Conservation (phyloP, 2,329 filamentous ascomycete genomes). For the Cladosporium austrohemisphaericum region DNA sequence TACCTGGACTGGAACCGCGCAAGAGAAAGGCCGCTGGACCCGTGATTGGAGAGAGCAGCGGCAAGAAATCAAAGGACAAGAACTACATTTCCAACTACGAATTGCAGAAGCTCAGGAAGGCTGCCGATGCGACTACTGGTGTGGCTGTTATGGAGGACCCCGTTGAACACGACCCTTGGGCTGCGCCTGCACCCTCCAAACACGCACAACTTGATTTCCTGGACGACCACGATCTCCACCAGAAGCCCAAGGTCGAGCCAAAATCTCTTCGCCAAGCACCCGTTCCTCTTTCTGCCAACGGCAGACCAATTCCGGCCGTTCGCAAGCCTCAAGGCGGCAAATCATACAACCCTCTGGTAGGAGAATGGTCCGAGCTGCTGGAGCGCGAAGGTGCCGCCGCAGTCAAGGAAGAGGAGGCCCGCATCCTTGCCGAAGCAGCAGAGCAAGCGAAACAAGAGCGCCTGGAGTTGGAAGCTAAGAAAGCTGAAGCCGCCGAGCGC, state of each 20-base stretch:
- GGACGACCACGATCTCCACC: constrained; percentile 35
- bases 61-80: constrained; percentile 72
- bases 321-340: constrained; percentile 74
- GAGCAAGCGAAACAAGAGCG: constrained; percentile 66
- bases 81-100: constrained; percentile 80
- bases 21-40: constrained; percentile 73
- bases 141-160: constrained; percentile 55
- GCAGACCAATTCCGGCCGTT: constrained; percentile 75
- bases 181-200: constrained; percentile 46
- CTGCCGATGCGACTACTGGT: constrained; percentile 69
- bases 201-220: constrained; percentile 62
- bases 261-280: constrained; percentile 71
- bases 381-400: constrained; percentile 73
- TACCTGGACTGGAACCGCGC: constrained; percentile 72
- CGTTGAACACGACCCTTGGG: constrained; percentile 74
- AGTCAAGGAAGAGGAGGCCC: constrained; percentile 72
- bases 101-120: constrained; percentile 68
- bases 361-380: constrained; percentile 77
- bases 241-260: constrained; percentile 66
- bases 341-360: constrained; percentile 88
- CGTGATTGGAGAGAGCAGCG: constrained; percentile 61
- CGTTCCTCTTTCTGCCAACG: constrained; percentile 75
- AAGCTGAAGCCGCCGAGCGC: constrained; percentile 71
- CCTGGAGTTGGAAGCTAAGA: constrained; percentile 67
- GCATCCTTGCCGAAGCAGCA: constrained; percentile 62